phyloP scores from a whole-genome alignment of 345 rosid species.

The Atalantia buxifolia region DNA sequence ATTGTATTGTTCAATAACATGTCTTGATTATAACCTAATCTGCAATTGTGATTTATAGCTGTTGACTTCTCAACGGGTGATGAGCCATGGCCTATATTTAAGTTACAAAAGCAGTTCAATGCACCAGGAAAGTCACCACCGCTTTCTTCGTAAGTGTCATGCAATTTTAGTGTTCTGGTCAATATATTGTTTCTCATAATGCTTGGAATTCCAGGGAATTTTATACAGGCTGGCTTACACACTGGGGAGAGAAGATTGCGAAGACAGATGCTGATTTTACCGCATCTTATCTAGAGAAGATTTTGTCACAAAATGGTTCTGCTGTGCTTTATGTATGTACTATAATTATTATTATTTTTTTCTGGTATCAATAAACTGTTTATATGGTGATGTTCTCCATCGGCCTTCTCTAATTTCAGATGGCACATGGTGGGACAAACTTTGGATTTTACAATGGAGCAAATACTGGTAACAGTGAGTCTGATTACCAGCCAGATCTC shows the following conservation, averaged over 20 bases:
- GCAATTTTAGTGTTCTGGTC: background rate
- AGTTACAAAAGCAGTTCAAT: conserved; percentile 81
- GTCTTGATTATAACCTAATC: background rate
- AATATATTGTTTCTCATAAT: conserved; percentile 8
- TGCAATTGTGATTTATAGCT: conserved; percentile 41
- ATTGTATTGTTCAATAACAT: background rate
- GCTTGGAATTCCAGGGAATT: conserved; percentile 61
- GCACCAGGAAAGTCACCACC: conserved; percentile 94
- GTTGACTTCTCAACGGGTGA: conserved; percentile 88
- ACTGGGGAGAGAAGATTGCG: conserved; percentile 87
- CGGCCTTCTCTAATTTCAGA: conserved; percentile 35
- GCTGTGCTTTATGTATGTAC: conserved; percentile 88
- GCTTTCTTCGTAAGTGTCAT: conserved; percentile 68
- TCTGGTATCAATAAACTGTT: conserved; percentile 1
- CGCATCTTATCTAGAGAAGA: conserved; percentile 68
- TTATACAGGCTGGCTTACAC: conserved; percentile 98
- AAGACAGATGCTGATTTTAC: conserved; percentile 62
- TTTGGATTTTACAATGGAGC: conserved; percentile 97
- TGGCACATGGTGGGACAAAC: conserved; percentile 99
- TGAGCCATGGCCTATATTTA: conserved; percentile 84
- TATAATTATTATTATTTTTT: background rate
- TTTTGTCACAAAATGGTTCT: conserved; percentile 75
- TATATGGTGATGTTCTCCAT: conserved; percentile 4
- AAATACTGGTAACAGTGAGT: conserved; percentile 62
- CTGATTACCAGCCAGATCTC: conserved; percentile 83